Evolutionary conservation across 768 basidiomycete species (phyloP), one percentile per base, ranked within the genome.

Genomic region (Psilocybe cyanescens): DNA sequence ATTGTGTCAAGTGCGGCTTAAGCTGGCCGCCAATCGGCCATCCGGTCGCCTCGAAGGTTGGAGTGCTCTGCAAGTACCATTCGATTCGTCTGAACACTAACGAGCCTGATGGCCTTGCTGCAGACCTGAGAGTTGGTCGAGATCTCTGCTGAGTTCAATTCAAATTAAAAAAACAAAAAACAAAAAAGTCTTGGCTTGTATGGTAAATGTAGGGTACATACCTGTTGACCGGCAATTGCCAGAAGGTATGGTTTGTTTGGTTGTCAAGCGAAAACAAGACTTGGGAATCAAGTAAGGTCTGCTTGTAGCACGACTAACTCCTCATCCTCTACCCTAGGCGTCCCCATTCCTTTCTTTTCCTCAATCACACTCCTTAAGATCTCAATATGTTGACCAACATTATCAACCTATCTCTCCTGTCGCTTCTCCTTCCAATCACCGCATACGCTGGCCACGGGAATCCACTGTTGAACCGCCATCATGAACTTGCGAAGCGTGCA

Each of bases 401-500:
- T 51, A 60, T 76, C 48, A 65, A 63, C 41, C 58, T 75, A 58
- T 70, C 65, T 50, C 63, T 74, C 55, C 69, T 76, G 54, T 71
- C 70, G 31, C 70, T 74, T 60, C 75, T 71, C 55, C 74, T 73
- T 33, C 76, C 74, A n/a, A 71, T 76, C 17, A 74, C 67, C 62
- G 79, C 65, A 64, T 71, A 71, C 54, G 82, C 75, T 65, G 73
- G 71, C 55, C 76, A 71, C 62, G 67, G 62, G 24, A 63, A 24
- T 33, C 72, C 60, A 44, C 59, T 66, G 62, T 67, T 70, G 69
- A 74, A 75, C 61, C 83, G 77, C 57, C 83, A 85, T 66, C 76
- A 80, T 57, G 81, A 82, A 44, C 66, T 87, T 48, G 82, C 83
- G 14, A 78, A 75, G 50, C 83, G 85, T 24, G 77, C 78, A 39